Evolutionary conservation across 2,329 filamentous ascomycete genomes (phyloP), one percentile per base, ranked within the genome.

Genomic region (Aspergillus aculeatus): DNA sequence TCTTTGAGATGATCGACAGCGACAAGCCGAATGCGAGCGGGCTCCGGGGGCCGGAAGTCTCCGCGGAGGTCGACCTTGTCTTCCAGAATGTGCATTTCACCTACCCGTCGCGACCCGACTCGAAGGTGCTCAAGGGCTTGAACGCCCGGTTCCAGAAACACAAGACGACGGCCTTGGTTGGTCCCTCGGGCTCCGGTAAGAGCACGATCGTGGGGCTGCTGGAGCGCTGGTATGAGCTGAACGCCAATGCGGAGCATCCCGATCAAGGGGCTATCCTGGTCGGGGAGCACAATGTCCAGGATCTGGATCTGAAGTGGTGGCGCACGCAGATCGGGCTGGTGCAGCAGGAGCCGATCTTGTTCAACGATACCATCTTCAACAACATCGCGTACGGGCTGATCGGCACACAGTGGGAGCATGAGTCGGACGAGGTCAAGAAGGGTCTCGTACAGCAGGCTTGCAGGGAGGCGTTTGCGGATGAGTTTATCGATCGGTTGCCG

Each of bases 61-160:
- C 80, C 1, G 78, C 80, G 2, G 75, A 72, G 5, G 75, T 77
- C 19, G 82, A 88, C 54, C 87, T 90, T 52, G 75, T 82, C 5
- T 84, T 93, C 29, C 55, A 84, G 11, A 79, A 85, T 47, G 83
- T 93, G 11, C 83, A 81, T n/a, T 92, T 93, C 68, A 84, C 88
- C 2, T 93, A 93, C 67, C 90, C 90, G 0, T 77, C 64, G 60
- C 76, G 78, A 4, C 70, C 75, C 0, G 68, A 72, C 19, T 68
- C 73, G 5, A 69, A 68, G 9, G 71, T 78, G 0, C 62, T 80
- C 1, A 70, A 75, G 26, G 66, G 69, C 2, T 64, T 80, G 14
- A 64, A 70, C 62, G 58, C 75, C 24, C 61, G 59, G 5, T 73
- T 80, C 35, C 66, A 68, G 14, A 68, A 68, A 7, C 72, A 74